Base-by-base conservation (phyloP, 768 basidiomycete genomes). In the Russula virescens region DNA sequence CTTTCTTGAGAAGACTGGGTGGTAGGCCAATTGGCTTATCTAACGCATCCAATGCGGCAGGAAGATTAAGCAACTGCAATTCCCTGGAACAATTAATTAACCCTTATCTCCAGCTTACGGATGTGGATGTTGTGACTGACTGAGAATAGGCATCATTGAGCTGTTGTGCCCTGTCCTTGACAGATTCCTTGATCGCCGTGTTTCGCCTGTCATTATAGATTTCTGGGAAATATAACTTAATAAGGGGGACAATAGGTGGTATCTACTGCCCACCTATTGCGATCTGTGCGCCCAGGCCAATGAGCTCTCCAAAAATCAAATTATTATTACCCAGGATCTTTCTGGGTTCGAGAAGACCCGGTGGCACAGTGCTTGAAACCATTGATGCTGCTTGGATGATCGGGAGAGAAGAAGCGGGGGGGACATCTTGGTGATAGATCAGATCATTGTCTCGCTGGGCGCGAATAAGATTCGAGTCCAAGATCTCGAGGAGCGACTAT, bases 381-480 rank as follows among this genome's bases (percentile, higher is more conserved):
- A 98, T 82, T 11, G 81, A 74, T 2, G 85, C 83, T 42, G 84
- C 84, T 34, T 78, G 76, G 54, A 98, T 85, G 0, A 80, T 71
- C 0, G 85, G 75, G 8, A 97, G 81, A 18, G 86, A 80, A 2
- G 88, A 83, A 5, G 82, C 68, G 0, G 93, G 77, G 1, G 95
- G 94, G 1, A 96, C 79, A 60, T 91, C 87, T 55, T 91, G 81
- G 68, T 97, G 93, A 75, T 98, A 99, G 43, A 99, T 97, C 8
- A 97, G 77, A 73, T 96, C 90, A 72, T 99, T 99, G 73, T 98
- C 96, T 35, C 92, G 83, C 65, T 88, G 83, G 0, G 95, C 91
- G 16, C 91, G 82, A 5, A 77, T 74, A 38, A 89, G 73, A 59
- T 84, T 82, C 55, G 81, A 84, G 66, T 87, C 81, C 26, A 97